phyloP scores from a whole-genome alignment of 169 alveolate species.

The Eimeria falciformis region DNA sequence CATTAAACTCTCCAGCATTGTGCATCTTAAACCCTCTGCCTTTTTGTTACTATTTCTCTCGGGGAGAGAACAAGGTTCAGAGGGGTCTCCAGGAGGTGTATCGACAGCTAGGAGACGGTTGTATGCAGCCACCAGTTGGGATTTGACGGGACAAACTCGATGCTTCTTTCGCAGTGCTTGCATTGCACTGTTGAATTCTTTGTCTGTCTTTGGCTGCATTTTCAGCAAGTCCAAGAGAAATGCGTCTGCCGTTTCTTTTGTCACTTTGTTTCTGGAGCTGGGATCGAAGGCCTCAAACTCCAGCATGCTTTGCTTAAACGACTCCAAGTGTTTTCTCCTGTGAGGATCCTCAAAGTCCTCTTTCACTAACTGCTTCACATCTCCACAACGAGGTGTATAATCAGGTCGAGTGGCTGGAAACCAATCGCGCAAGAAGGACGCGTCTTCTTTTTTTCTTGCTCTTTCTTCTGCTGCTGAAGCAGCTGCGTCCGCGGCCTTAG shows the following conservation, averaged over 20 bases:
- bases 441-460: not conserved
- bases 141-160: constrained; percentile 81
- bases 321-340: constrained; percentile 82
- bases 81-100: not conserved
- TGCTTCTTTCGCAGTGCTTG: constrained; percentile 77
- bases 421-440: constrained; percentile 22
- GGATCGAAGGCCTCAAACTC: constrained; percentile 84
- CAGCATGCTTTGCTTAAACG: constrained; percentile 80
- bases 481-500: not conserved
- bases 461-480: not conserved
- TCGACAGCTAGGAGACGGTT: constrained; percentile 76
- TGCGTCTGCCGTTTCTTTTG: constrained; percentile 63
- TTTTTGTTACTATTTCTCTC: constrained; percentile 69
- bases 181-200: constrained; percentile 78
- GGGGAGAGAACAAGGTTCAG: not conserved
- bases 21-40: constrained; percentile 50
- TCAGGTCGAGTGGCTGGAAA: constrained; percentile 84
- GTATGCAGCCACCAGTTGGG: constrained; percentile 83
- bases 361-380: constrained; percentile 76
- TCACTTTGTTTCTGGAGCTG: constrained; percentile 66
- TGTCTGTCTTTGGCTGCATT: constrained; percentile 72
- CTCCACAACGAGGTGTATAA: constrained; percentile 82
- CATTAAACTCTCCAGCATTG: constrained; percentile 84
- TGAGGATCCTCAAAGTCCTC: constrained; percentile 82
- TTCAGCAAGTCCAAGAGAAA: constrained; percentile 79